Evolutionary conservation across 345 rosid genomes (phyloP).

Genomic region (Syzygium oleosum): DNA sequence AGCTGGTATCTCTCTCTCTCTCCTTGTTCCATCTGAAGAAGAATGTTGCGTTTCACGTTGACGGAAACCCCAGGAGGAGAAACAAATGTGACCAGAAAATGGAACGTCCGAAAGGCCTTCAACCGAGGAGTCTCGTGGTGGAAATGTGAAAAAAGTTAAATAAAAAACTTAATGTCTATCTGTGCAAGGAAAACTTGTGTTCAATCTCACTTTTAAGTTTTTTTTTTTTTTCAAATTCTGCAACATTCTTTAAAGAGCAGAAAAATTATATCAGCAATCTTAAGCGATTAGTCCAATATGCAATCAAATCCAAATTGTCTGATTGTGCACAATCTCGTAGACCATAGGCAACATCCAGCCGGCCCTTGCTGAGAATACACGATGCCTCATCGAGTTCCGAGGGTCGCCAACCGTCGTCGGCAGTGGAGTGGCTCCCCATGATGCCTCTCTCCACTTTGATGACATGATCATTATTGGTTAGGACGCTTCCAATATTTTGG

Average conservation of each 20-base stretch:
- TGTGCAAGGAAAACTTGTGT: not conserved
- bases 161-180: not conserved
- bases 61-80: too few relatives aligned
- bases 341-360: not conserved
- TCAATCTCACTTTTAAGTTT: not conserved
- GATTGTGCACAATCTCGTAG: not conserved
- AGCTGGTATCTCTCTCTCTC: not conserved
- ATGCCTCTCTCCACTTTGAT: not conserved
- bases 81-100: not conserved
- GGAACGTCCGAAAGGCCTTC: not conserved
- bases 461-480: too few relatives aligned
- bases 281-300: not conserved
- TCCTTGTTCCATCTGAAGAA: not conserved
- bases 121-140: not conserved
- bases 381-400: too few relatives aligned
- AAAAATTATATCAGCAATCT: not conserved
- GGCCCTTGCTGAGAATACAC: not conserved
- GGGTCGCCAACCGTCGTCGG: too few relatives aligned
- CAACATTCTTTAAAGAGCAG: not conserved
- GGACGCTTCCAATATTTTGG: too few relatives aligned
- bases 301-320: too few relatives aligned
- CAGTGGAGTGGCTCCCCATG: too few relatives aligned
- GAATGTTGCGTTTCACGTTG: not conserved
- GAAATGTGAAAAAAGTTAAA: too few relatives aligned
- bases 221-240: not conserved